phyloP scores from a whole-genome alignment of 371 early-diverging fungal genomes.

The Parasitella parasitica region DNA sequence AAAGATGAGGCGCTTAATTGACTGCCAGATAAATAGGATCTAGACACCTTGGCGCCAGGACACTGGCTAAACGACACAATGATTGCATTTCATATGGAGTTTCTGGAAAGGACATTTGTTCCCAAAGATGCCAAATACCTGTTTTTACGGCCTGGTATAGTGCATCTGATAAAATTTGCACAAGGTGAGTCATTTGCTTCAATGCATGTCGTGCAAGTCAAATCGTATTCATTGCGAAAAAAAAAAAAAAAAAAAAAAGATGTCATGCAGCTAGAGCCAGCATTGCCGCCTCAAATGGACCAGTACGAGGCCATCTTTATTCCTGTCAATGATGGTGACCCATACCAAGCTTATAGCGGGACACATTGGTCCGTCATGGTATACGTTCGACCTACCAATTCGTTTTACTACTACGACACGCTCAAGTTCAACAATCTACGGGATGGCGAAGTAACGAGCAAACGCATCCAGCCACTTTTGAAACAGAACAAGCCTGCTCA shows the following conservation, averaged over 20 bases:
- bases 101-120: constrained; percentile 39
- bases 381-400: constrained; percentile 23
- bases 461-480: constrained; percentile 21
- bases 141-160: constrained; percentile 41
- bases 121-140: constrained; percentile 25
- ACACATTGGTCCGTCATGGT: constrained; percentile 55
- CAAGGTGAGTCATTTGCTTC: constrained; percentile 28
- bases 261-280: constrained; percentile 27
- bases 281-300: constrained; percentile 35
- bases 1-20: not conserved
- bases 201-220: no score
- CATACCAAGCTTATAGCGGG: constrained; percentile 39
- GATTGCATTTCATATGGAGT: constrained; percentile 56
- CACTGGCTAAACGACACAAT: constrained; percentile 63
- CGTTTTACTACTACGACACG: constrained; percentile 53
- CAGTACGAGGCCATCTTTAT: constrained; percentile 35
- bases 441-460: constrained; percentile 25
- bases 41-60: constrained; percentile 42
- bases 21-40: constrained; percentile 22
- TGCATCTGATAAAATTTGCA: constrained; percentile 37
- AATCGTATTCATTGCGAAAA: no score
- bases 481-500: constrained; percentile 3
- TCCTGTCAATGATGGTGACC: constrained; percentile 51
- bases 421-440: constrained; percentile 29
- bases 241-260: no score